Conservation (phyloP, 2,329 filamentous ascomycete species). For the Endoconidiophora laricicola region DNA sequence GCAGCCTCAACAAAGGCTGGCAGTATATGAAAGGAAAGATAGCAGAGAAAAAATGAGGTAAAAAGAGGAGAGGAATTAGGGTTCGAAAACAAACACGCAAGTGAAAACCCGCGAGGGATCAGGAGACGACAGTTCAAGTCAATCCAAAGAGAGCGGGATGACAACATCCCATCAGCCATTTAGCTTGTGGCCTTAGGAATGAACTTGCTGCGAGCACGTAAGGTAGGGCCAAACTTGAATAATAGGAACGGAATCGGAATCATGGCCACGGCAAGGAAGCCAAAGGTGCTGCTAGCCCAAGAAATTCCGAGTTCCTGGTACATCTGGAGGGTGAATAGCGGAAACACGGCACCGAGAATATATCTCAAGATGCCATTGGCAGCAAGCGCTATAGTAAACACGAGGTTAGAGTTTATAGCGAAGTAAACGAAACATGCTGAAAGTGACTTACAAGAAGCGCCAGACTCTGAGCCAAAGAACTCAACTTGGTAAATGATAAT, state of each 20-base stretch:
- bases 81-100: neutral
- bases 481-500: constrained; percentile 15
- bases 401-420: constrained; percentile 26
- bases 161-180: neutral
- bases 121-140: neutral
- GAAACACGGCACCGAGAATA: constrained; percentile 37
- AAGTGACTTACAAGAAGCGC: constrained; percentile 13
- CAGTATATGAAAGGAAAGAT: constrained; percentile 2
- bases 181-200: neutral
- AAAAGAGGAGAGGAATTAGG: neutral
- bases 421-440: neutral
- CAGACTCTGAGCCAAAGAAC: constrained; percentile 14
- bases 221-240: constrained; percentile 29
- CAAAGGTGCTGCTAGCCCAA: constrained; percentile 32
- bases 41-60: neutral
- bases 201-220: constrained; percentile 17
- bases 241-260: constrained; percentile 37
- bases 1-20: constrained; percentile 3
- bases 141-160: neutral
- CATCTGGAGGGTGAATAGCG: constrained; percentile 43
- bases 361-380: constrained; percentile 44
- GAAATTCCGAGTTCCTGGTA: constrained; percentile 26
- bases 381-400: constrained; percentile 40
- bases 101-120: too few relatives aligned
- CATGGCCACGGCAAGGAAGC: constrained; percentile 29